A percentile compares a stretch with the other conserved stretches of the same genome.
Conservation (phyloP, 257 asterid genomes). For the Salvia splendens region DNA sequence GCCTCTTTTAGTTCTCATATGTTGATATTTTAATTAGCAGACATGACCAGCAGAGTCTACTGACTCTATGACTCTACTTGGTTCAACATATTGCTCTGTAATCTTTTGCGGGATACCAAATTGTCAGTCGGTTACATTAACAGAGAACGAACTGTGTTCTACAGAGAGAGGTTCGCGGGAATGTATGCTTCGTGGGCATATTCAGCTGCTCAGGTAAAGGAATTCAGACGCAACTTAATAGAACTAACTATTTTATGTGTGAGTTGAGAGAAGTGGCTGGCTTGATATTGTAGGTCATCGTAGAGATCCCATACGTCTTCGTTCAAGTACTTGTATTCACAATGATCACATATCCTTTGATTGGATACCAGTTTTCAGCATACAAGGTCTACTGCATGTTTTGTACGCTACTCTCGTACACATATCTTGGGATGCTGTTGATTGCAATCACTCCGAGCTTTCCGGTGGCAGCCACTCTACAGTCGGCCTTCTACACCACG, state of each 20-base stretch:
- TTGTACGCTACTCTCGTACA: slow-evolving; percentile 51
- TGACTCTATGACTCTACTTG: slow-evolving; percentile 52
- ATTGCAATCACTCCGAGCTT: slow-evolving; percentile 58
- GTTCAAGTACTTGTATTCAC: slow-evolving; percentile 47
- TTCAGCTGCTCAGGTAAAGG: slow-evolving; percentile 55
- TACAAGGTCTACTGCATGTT: slow-evolving; percentile 53
- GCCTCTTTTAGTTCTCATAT: too few species aligned
- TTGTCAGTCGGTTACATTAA: slow-evolving; percentile 44
- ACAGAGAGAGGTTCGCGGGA: slow-evolving; percentile 58
- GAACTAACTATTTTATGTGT: too few species aligned
- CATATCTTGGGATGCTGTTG: slow-evolving; percentile 59
- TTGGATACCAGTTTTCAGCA: slow-evolving; percentile 51
- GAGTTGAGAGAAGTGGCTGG: too few species aligned
- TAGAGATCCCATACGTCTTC: slow-evolving; percentile 57
- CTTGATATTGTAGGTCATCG: slow-evolving; percentile 39
- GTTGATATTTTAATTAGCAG: slow-evolving; percentile 23
- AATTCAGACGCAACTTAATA: too few species aligned
- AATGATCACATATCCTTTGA: slow-evolving; percentile 57
- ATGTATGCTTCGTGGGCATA: slow-evolving; percentile 69
- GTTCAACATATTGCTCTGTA: slow-evolving; percentile 40
- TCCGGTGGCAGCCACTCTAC: slow-evolving; percentile 56
- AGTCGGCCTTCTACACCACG: slow-evolving; percentile 52
- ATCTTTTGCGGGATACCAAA: slow-evolving; percentile 52
- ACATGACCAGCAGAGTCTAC: slow-evolving; percentile 48
- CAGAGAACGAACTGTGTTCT: slow-evolving; percentile 52